Base-by-base conservation (phyloP, 768 basidiomycete genomes). In the Rhizopogon rudus region DNA sequence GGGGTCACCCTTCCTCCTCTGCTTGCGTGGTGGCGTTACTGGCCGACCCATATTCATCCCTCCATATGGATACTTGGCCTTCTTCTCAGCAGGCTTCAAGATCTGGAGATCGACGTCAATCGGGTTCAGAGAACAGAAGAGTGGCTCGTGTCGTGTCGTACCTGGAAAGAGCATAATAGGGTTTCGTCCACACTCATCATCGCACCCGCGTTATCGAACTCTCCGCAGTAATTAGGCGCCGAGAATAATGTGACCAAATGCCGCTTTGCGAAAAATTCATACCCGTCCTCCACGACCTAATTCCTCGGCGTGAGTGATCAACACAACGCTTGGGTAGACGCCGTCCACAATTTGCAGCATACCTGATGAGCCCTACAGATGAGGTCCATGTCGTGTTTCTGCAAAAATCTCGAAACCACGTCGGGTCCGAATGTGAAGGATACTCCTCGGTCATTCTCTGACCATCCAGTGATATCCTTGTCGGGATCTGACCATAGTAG, bases 181-280 rank as follows among this genome's bases (percentile, higher is more conserved):
- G 96, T 97, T 74, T 98, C 96, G 65, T 98, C 96, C 42, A 99
- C 96, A 65, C 91, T 94, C 96, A 98, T 99, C 96, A 99, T 99
- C 35, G 96, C 96, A 39, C 96, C 96, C 4, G 96, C 95, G 71
- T 99, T 99, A 72, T 99, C 96, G 66, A 99, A 99, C 76, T 98
- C 91, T 60, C 93, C 90, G 63, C 89, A 92, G 66, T 93, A 92
- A 77, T 93, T 92, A 56, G 96, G 96, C 51, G 96, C 96, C 22
- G 93, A 96, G 77, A 98, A 98, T 44, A 98, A 71, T 42, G 96
- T 98, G 61, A 98, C 96, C 61, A 98, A 74, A 76, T 96, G 94
- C 61, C 96, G 81, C 75, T 98, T 98, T 44, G 95, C 95, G 66
- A 98, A 98, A 75, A 98, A 98, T 70, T 98, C 96, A 71, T 98